Evolutionary conservation across 108 stramenopile species (phyloP).

Genomic region (Nitzschia sp.): DNA sequence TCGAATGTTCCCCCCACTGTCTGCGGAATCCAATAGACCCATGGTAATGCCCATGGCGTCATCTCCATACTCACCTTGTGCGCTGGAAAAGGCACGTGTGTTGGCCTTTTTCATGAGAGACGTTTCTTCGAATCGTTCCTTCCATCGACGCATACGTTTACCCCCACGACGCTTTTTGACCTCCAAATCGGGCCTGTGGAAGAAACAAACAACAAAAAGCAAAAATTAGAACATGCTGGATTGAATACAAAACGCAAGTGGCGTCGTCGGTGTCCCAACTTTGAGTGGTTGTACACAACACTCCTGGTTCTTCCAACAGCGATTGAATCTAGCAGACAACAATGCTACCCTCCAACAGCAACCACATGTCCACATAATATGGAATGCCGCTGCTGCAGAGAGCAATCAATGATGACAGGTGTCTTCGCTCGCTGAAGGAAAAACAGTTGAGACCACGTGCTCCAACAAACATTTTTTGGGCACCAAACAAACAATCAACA

Average conservation of each 20-base stretch:
- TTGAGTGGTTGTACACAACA: too few species aligned
- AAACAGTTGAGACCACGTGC: conserved; percentile 18
- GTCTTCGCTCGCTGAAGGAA: conserved; percentile 11
- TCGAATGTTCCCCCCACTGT: conserved; percentile 72
- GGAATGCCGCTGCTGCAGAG: too few species aligned
- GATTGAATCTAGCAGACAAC: conserved; percentile 3
- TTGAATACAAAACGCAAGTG: background rate
- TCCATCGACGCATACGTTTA: conserved; percentile 85
- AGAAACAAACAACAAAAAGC: background rate
- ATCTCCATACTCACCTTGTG: conserved; percentile 92
- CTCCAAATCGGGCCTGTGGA: conserved; percentile 73
- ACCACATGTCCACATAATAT: too few species aligned
- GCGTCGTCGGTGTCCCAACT: too few species aligned
- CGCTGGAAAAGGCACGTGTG: conserved; percentile 78
- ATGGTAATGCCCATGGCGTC: conserved; percentile 93
- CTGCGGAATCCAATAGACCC: conserved; percentile 83
- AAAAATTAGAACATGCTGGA: background rate
- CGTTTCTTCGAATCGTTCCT: conserved; percentile 94
- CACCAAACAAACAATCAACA: background rate
- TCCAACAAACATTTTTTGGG: background rate
- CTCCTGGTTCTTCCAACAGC: background rate
- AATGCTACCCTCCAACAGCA: background rate
- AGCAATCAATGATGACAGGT: too few species aligned
- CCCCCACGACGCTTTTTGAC: conserved; percentile 95
- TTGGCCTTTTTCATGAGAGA: conserved; percentile 94